Conservation (phyloP, 2,329 filamentous ascomycete genomes). For the Neoscytalidium dimidiatum region DNA sequence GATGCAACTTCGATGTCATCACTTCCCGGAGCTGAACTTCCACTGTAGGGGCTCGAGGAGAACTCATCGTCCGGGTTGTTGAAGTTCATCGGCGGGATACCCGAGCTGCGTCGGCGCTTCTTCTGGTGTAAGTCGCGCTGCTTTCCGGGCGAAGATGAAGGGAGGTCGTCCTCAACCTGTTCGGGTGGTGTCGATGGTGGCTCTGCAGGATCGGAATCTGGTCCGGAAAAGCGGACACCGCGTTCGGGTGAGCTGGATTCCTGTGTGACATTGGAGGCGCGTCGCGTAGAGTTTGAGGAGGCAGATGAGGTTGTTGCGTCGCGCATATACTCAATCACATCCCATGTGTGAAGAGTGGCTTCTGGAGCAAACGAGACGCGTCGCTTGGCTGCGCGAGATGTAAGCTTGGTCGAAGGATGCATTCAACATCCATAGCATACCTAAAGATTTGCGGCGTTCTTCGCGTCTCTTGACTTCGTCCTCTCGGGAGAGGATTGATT, state of each 20-base stretch:
- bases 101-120: conserved; percentile 63
- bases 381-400: conserved; percentile 64
- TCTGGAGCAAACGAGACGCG: conserved; percentile 97
- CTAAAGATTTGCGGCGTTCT: conserved; percentile 87
- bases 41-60: conserved; percentile 79
- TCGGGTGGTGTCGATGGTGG: conserved; percentile 65
- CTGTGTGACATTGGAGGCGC: conserved; percentile 64
- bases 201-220: conserved; percentile 54
- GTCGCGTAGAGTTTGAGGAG: conserved; percentile 73
- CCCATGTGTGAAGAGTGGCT: conserved; percentile 95
- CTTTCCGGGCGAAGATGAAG: conserved; percentile 62
- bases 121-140: conserved; percentile 67
- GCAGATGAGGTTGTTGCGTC: conserved; percentile 77
- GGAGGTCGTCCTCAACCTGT: conserved; percentile 59
- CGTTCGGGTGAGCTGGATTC: conserved; percentile 29
- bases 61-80: conserved; percentile 66
- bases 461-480: conserved; percentile 68
- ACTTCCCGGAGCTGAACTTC: conserved; percentile 39
- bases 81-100: conserved; percentile 64
- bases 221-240: conserved; percentile 25
- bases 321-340: conserved; percentile 85
- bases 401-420: background rate
- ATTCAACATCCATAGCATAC: conserved; percentile 35
- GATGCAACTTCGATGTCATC: conserved; percentile 60
- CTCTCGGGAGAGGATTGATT: conserved; percentile 58